Base-by-base conservation (phyloP, 2,329 filamentous ascomycete genomes). In the Botrytis aclada region DNA sequence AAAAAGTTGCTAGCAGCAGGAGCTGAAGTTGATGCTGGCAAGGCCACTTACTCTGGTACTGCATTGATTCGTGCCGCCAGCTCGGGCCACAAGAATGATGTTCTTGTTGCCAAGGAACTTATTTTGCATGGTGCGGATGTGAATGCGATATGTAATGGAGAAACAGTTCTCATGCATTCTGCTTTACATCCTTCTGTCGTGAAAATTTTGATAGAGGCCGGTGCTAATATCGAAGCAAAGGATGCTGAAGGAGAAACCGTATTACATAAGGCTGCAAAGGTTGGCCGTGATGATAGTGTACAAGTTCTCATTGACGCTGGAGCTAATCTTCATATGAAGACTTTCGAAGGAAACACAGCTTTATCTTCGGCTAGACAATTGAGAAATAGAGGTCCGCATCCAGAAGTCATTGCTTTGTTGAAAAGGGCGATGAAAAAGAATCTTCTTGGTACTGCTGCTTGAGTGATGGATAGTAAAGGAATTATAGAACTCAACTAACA, bases 11-110 rank as follows among this genome's bases (percentile, higher is more conserved):
- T 69, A 12, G 29, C 25, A 25, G 41, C 39, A 60, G 70, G 51
- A n/a, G 62, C 70, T 12, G 41, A 70, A 29, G 45, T 69, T 54
- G n/a, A 72, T 29, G n/a, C n/a, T 16, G 39, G 29, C n/a, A 62
- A 41, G 20, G 8, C 70, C 10, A 18, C 8, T 25, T 43, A 41
- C 37, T 37, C 6, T 32, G 14, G 6, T 32, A 64, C n/a, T 1
- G 37, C 56, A 56, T 32, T 70, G 5, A 3, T 14, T 63, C 20
- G 12, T n/a, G 65, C 65, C 25, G 56, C 20, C 22, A 41, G 7
- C 7, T 62, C 43, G 3, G 45, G 37, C 4, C 37, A 54, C 14
- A 45, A 9, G n/a, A 34, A 62, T 41, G 12, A 18, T 54, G 4
- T 32, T 20, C 20, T 39, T 51, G 29, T 56, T 54, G 25, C 20